phyloP scores from a whole-genome alignment of 2,329 filamentous ascomycete species.

The Zymoseptoria tritici region DNA sequence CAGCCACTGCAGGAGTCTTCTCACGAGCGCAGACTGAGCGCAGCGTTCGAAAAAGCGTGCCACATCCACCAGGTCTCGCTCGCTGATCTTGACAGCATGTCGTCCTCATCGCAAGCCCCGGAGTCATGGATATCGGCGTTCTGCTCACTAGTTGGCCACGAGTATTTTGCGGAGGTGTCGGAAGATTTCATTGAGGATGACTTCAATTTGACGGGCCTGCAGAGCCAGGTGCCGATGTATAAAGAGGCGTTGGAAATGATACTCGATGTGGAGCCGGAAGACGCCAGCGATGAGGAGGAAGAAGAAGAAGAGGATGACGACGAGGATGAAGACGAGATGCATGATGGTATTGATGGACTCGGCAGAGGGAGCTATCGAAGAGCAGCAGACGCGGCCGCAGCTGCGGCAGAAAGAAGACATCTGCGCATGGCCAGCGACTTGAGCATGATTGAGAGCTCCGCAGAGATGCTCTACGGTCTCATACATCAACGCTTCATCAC shows the following conservation, averaged over 20 bases:
- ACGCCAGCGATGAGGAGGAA: constrained; percentile 79
- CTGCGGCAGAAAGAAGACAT: constrained; percentile 63
- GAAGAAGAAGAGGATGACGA: constrained; percentile 60
- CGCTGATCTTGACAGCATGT: constrained; percentile 38
- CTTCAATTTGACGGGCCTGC: constrained; percentile 94
- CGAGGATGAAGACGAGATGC: constrained; percentile 45
- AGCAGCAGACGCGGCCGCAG: constrained; percentile 22
- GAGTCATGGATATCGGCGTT: constrained; percentile 99
- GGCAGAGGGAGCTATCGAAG: constrained; percentile 26
- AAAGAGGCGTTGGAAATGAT: constrained; percentile 99
- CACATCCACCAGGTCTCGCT: constrained; percentile 20
- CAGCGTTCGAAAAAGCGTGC: constrained; percentile 25
- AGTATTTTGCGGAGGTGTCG: constrained; percentile 97
- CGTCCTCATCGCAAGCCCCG: constrained; percentile 50
- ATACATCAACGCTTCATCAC: constrained; percentile 99
- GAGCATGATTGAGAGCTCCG: constrained; percentile 91
- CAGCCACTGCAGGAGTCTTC: not conserved
- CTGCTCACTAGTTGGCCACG: constrained; percentile 88
- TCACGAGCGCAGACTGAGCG: constrained; percentile 18
- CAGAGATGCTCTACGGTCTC: constrained; percentile 95
- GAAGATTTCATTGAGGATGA: constrained; percentile 99
- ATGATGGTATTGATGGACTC: constrained; percentile 51
- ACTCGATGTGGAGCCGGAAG: constrained; percentile 92
- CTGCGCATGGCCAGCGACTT: constrained; percentile 85
- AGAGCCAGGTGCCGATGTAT: constrained; percentile 95